Evolutionary conservation across 371 early-diverging fungal genomes (phyloP), one percentile per base, ranked within the genome.

Genomic region (Mucor saturninus): DNA sequence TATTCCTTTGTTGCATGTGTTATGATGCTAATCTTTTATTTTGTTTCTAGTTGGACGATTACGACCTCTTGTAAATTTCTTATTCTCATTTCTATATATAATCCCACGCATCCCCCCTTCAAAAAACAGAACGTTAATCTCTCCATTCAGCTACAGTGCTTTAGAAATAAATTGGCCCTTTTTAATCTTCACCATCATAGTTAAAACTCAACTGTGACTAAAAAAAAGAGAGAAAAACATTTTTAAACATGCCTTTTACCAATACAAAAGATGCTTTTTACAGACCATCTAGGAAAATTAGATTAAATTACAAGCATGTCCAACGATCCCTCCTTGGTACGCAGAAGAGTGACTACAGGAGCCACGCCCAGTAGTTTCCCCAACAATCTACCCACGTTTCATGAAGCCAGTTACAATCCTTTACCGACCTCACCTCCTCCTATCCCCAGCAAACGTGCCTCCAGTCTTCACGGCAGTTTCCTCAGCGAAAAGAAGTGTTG

Each of bases 31-130:
- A 21, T 49, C 46, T 53, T 35, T 11, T 11, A 28, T 30, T 37
- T 28, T 37, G 63, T 46, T 64, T 59, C 4, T 81, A 88, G 88
- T 64, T 88, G 72, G 88, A 88, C 68, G 88, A 88, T 64, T 88
- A 77, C 62, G 88, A 88, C 63, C 79, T 88, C 51, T 75, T 88
- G 77, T 88, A 85, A 81, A 69, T 51, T 56, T 56, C 14, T 31
- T 54, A 48, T 54, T 61, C 49, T 46, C 26, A n/a, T 3, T 9
- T 26, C 4, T 46, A 35, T 35, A 35, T 35, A 35, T 35, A 35
- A 35, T 35, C 35, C 4, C 35, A 35, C 35, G 35, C 35, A 35
- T 35, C 35, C 35, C 35, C 35, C 21, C 21, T 21, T 21, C 21
- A 21, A 35, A 35, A 35, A 35, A 6, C 8, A 35, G 4, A 35